Base-by-base conservation (phyloP, 1,284 basidiomycete genomes). In the Mycosarcoma mackinlayi region DNA sequence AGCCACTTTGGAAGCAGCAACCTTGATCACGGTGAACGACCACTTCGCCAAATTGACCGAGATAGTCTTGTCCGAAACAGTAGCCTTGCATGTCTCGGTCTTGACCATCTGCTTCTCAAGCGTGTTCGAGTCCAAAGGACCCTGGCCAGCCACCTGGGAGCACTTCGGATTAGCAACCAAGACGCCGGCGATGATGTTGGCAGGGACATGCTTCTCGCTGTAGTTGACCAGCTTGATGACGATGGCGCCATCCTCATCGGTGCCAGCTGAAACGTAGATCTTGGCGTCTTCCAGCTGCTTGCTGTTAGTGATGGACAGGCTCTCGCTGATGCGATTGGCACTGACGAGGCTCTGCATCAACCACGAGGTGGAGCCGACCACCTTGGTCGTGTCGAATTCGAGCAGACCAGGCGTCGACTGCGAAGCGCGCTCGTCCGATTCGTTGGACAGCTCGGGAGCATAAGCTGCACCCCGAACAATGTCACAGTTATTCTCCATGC, bases 391-490 rank as follows among this genome's bases (percentile, higher is more conserved):
- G 52, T 74, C 89, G 72, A 89, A 90, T 61, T 86, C 86, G 59
- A 91, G 83, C n/a, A 90, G 83, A 54, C 90, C 88, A 0, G 89
- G 89, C 0, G 88, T 88, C 86, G 85, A 85, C 67, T 85, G 83
- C 35, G 79, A 84, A 35, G 74, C 79, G 44, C 77, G 79, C 86
- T 50, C 80, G 21, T 67, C 64, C 3, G 59, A 52, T 31, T 67
- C 59, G 51, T 50, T 74, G 40, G 87, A 85, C 14, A 90, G 80
- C 9, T 90, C 83, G 4, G 89, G 89, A 1, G 89, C 88, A 80
- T 90, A 91, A 1, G 88, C 87, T 0, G 89, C 86, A 8, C 88
- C 89, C 61, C 90, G 90, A 1, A 87, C 85, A 45, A 88, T 85
- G 67, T 87, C 85, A 47, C 83, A 84, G 72, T 88, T 86, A 45